These are phyloP conservation scores for Madurella mycetomatis DNA, from an alignment of 2,329 filamentous ascomycete genomes.

Conservation along the genomic window DNA sequence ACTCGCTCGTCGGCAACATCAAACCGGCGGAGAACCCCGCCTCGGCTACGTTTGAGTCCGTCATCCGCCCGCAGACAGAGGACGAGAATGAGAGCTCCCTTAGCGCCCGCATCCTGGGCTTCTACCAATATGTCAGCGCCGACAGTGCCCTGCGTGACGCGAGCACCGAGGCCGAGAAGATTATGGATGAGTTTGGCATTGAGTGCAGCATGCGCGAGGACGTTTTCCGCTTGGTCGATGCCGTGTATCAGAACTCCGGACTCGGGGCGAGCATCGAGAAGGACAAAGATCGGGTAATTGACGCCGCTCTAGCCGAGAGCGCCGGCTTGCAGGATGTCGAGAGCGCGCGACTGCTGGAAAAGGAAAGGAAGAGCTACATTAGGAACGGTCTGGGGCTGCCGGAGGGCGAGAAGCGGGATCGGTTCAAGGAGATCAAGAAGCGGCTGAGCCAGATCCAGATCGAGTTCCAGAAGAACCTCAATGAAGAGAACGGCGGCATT, in stretches of 20 bases:
- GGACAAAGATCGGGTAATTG: slow-evolving; percentile 43
- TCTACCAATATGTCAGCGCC: slow-evolving; percentile 75
- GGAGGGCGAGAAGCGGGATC: slow-evolving; percentile 64
- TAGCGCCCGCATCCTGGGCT: slow-evolving; percentile 63
- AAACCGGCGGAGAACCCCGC: slow-evolving; percentile 46
- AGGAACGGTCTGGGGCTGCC: slow-evolving; percentile 70
- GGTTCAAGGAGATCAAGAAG: slow-evolving; percentile 86
- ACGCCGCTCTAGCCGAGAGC: slow-evolving; percentile 22
- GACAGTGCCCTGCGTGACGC: slow-evolving; percentile 67
- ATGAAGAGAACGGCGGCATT: slow-evolving; percentile 75
- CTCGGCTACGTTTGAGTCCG: slow-evolving; percentile 51
- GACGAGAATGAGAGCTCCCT: slow-evolving; percentile 65
- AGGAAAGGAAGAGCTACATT: slow-evolving; percentile 73
- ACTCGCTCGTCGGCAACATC: slow-evolving; percentile 62
- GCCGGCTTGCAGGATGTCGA: slow-evolving; percentile 51
- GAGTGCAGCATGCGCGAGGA: slow-evolving; percentile 80
- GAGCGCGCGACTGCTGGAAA: slow-evolving; percentile 67
- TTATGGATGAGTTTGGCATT: slow-evolving; percentile 72
- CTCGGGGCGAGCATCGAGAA: slow-evolving; percentile 44
- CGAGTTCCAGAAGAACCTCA: slow-evolving; percentile 72
- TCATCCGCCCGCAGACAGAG: slow-evolving; percentile 62
- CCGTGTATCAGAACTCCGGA: slow-evolving; percentile 47
- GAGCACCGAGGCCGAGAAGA: slow-evolving; percentile 69
- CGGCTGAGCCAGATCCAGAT: slow-evolving; percentile 69
- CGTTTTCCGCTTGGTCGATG: slow-evolving; percentile 64